Evolutionary conservation across 1,284 basidiomycete species (phyloP), one percentile per base, ranked within the genome.

Genomic region (Golubevia pallescens): DNA sequence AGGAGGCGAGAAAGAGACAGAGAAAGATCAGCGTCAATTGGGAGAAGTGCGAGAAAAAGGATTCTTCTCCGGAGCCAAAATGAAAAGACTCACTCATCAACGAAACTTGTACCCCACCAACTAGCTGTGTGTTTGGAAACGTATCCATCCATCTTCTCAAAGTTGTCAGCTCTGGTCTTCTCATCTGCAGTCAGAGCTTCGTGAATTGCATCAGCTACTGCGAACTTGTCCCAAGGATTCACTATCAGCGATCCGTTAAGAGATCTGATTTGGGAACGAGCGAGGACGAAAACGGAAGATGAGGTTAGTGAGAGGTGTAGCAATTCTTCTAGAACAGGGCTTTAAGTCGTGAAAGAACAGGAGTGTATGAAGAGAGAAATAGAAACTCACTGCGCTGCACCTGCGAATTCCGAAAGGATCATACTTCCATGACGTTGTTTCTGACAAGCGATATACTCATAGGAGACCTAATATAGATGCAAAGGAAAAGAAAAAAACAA

Each of bases 391-490:
- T 99, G 97, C 7, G 97, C 96, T 1, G 97, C 96, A 57, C 96
- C 97, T 0, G 97, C 95, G 80, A 99, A 99, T 86, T 99, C 96
- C 68, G 95, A 97, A 7, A 99, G 89, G 81, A 99, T 96, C 93
- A 99, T 95, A 10, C 93, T 93, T 52, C 96, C 97, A 78, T 97
- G 93, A 16, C 92, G 90, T 62, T 92, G 91, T 78, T 93, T 91
- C 85, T 99, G 97, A 78, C 94, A 95, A 0, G 96, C 95, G 78
- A 98, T 93, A 86, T 99, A 99, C 86, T 99, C 97, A 87, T 99
- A 99, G 8, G 95, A 97, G n/a, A 98, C 94, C 94, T 95, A n/a
- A n/a, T n/a, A n/a, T n/a, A n/a, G n/a, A n/a, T n/a, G n/a, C n/a
- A n/a, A n/a, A n/a, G n/a, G n/a, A n/a, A n/a, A n/a, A n/a, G n/a